Base-by-base conservation (phyloP, 495 filamentous ascomycete genomes). In the Amphirosellinia nigrospora region DNA sequence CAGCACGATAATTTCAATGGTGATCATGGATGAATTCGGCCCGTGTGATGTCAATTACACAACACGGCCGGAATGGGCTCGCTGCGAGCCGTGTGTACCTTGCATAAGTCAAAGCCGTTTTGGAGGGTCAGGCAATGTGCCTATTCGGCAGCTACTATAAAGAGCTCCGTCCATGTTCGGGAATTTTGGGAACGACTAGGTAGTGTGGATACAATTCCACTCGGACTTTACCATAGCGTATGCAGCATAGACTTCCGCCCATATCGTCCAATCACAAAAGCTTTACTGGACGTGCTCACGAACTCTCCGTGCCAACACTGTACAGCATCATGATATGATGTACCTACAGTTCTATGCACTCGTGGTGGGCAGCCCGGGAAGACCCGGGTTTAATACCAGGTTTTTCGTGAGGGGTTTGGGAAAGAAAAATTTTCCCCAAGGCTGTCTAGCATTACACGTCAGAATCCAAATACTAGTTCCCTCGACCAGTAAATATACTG, bases 41-140 rank as follows among this genome's bases (percentile, higher is more conserved):
- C 19, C 39, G 16, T 23, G 26, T 39, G 9, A n/a, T 66, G 48
- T 36, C 63, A 41, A 58, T 41, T 45, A 30, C 38, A 16, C 53
- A 34, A 10, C 53, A 39, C 50, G 28, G 65, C 39, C 16, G 26
- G 36, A 26, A 43, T 45, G 58, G 58, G 36, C 46, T 63, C 21
- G 46, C 60, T 56, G 68, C 59, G 68, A 53, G 68, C 48, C 26
- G 68, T 68, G 68, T 50, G 68, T 70, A 70, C 68, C 68, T 70
- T 70, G 68, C 68, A 70, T 70, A 56, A 70, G 68, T 46, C 21
- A 56, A 58, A 19, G 5, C 50, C 39, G 38, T 23, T 48, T 62
- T 43, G 60, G 60, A 64, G 68, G 68, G 68, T 64, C 68, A 64
- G 60, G 60, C 36, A 64, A 58, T 38, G 9, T 64, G 68, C 59